Evolutionary conservation across 2,329 filamentous ascomycete genomes (phyloP).

Genomic region (Fusarium sororula): DNA sequence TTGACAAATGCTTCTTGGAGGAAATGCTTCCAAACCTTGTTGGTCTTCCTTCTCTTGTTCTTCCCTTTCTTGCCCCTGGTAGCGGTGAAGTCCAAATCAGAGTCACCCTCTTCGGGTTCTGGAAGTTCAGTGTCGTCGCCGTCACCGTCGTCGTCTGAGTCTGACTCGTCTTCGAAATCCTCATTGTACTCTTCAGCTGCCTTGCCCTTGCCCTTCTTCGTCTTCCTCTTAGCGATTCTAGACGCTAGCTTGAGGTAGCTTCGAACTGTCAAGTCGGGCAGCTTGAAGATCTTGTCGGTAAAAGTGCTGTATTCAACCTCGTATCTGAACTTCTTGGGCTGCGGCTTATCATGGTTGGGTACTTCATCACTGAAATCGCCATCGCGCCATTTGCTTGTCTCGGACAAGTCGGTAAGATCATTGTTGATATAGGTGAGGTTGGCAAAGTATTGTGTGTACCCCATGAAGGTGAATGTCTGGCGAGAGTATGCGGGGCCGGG

Average conservation of each 20-base stretch:
- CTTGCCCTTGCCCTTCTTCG: slow-evolving; percentile 37
- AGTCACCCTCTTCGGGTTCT: slow-evolving; percentile 33
- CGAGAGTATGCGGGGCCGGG: slow-evolving; percentile 92
- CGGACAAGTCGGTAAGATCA: slow-evolving; percentile 57
- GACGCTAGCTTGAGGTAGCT: slow-evolving; percentile 83
- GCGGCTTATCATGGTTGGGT: slow-evolving; percentile 58
- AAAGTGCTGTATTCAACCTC: slow-evolving; percentile 89
- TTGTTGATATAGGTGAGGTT: slow-evolving; percentile 94
- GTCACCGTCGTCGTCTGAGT: slow-evolving; percentile 29
- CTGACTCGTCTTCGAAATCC: slow-evolving; percentile 41
- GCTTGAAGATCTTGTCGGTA: slow-evolving; percentile 76
- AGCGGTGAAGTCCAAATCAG: slow-evolving; percentile 18
- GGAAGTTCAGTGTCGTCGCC: slow-evolving; percentile 25
- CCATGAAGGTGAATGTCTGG: slow-evolving; percentile 80
- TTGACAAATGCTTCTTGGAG: slow-evolving; percentile 81
- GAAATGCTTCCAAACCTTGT: slow-evolving; percentile 82
- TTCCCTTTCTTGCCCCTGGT: slow-evolving; percentile 48
- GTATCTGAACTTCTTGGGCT: slow-evolving; percentile 73
- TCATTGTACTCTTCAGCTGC: slow-evolving; percentile 27
- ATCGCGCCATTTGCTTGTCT: slow-evolving; percentile 65
- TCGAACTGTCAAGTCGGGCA: slow-evolving; percentile 85
- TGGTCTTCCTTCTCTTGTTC: slow-evolving; percentile 59
- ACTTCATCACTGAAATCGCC: slow-evolving; percentile 71
- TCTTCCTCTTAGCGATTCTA: slow-evolving; percentile 67
- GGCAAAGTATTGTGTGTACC: slow-evolving; percentile 91